Conservation (phyloP, 495 filamentous ascomycete species). For the Apiosordaria backusii region DNA sequence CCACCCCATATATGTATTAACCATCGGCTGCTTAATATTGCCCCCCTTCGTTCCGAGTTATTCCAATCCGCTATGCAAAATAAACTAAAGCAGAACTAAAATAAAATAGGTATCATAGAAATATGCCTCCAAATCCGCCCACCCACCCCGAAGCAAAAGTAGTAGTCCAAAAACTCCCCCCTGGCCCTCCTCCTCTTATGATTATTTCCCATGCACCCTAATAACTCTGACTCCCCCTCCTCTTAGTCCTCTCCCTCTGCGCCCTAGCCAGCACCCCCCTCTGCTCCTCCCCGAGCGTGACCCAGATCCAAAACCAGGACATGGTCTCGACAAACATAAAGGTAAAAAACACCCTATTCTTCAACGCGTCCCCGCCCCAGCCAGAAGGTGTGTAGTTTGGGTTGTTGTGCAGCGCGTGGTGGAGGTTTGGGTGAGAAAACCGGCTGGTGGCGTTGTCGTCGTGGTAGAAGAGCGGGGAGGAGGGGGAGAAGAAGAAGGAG, state of each 20-base stretch:
- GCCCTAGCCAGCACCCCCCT: constrained; percentile 35
- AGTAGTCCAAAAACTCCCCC: background rate
- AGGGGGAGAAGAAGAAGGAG: constrained; percentile 55
- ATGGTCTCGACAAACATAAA: constrained; percentile 82
- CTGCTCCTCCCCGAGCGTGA: constrained; percentile 52
- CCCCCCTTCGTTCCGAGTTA: background rate
- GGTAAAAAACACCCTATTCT: constrained; percentile 77
- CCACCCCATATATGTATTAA: no score
- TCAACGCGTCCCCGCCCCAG: constrained; percentile 57
- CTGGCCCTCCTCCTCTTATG: background rate
- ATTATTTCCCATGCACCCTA: background rate
- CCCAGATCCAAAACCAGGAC: constrained; percentile 80
- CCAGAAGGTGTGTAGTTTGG: constrained; percentile 29
- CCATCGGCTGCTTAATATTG: background rate
- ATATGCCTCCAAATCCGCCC: background rate
- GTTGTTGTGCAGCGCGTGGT: constrained; percentile 12
- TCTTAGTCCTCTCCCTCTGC: constrained; percentile 30
- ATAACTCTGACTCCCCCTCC: constrained; percentile 8
- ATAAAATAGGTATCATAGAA: background rate
- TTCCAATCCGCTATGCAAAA: background rate
- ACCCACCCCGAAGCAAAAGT: background rate
- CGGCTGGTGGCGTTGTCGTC: constrained; percentile 12
- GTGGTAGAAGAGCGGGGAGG: constrained; percentile 38
- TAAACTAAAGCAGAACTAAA: constrained; percentile 1
- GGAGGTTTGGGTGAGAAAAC: constrained; percentile 30